Evolutionary conservation across 495 filamentous ascomycete species (phyloP).

Genomic region (Pyrenula massariospora): DNA sequence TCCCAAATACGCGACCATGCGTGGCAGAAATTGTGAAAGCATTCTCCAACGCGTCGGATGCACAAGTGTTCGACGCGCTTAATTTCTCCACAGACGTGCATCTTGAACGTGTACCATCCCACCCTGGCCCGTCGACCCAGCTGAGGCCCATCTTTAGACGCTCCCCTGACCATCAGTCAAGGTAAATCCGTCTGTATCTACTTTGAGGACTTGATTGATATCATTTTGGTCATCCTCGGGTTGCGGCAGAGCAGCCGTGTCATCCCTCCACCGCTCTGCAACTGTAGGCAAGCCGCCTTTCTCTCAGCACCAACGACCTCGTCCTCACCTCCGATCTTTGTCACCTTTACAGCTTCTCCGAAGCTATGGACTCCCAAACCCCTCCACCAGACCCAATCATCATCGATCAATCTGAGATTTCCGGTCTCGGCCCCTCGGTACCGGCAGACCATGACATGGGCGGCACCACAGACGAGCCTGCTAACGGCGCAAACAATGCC

Average conservation of each 20-base stretch:
- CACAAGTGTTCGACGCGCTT: background rate
- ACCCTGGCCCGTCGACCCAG: background rate
- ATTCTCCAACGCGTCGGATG: background rate
- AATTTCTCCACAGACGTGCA: background rate
- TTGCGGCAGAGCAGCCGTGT: too few species aligned
- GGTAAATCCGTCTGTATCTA: background rate
- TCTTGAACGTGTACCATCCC: too few species aligned
- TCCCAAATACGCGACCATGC: too few species aligned
- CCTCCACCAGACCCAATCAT: background rate
- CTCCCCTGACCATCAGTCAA: background rate
- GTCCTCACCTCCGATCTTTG: background rate
- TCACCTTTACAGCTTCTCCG: background rate
- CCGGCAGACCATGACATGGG: constrained; percentile 20
- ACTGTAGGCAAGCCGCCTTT: background rate
- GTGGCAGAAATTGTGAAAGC: too few species aligned
- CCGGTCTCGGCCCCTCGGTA: constrained; percentile 7
- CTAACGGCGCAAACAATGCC: constrained; percentile 18
- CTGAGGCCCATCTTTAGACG: background rate
- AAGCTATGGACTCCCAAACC: background rate
- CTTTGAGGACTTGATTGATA: too few species aligned
- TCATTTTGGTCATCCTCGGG: too few species aligned
- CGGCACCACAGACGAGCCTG: constrained; percentile 19
- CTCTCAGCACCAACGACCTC: background rate
- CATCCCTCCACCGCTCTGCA: background rate
- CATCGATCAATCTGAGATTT: background rate